Evolutionary conservation across 257 asterid species (phyloP).

Genomic region (Marsdenia floribunda): DNA sequence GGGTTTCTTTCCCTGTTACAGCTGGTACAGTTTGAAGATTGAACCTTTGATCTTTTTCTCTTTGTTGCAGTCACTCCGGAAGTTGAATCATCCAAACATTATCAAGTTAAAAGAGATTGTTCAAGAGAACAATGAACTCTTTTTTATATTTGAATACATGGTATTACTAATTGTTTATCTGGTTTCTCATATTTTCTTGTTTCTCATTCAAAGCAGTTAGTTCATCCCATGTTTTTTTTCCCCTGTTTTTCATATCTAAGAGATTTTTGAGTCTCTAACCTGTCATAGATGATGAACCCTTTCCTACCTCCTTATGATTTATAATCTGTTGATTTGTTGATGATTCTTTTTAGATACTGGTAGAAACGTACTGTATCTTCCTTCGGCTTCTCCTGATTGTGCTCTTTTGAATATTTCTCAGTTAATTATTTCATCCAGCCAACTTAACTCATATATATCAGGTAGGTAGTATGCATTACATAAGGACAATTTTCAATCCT

Average conservation of each 20-base stretch:
- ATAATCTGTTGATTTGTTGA: neutral
- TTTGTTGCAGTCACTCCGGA: constrained; percentile 69
- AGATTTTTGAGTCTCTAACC: neutral
- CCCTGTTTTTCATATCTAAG: too few species aligned
- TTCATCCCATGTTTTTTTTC: neutral
- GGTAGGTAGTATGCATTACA: neutral
- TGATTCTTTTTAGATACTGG: neutral
- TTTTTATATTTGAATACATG: constrained; percentile 94
- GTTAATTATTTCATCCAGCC: neutral
- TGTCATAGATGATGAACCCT: neutral
- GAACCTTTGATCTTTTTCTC: constrained; percentile 12
- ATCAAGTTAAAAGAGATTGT: constrained; percentile 94
- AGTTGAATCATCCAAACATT: constrained; percentile 75
- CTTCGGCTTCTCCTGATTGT: neutral
- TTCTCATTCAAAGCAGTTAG: neutral
- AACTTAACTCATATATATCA: neutral
- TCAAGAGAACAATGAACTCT: constrained; percentile 82
- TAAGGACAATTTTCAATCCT: neutral
- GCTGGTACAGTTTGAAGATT: constrained; percentile 18
- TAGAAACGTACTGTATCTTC: neutral
- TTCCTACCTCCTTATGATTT: neutral
- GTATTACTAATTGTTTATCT: constrained; percentile 32
- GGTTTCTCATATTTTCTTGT: neutral
- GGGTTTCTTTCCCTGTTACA: neutral
- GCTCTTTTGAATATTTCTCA: neutral